These are phyloP conservation scores for Myxozyma kluyveri DNA, from an alignment of 805 yeast species.

Conservation along the genomic window DNA sequence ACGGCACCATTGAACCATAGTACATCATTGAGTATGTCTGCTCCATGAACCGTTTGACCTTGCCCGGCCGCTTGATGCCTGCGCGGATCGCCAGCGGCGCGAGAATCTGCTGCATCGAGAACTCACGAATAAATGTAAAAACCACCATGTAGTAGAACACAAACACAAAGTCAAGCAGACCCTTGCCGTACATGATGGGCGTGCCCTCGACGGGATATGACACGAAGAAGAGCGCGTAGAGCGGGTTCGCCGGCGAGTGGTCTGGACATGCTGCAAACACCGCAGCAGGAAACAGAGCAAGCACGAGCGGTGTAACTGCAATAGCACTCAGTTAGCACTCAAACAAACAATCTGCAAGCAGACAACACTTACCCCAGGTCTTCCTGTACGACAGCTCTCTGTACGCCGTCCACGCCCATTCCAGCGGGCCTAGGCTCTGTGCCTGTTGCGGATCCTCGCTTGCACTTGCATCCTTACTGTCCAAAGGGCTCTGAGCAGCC, in stretches of 20 bases:
- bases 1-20: conserved; percentile 75
- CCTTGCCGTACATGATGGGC: conserved; percentile 67
- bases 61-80: conserved; percentile 55
- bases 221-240: conserved; percentile 24
- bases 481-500: background rate
- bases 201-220: conserved; percentile 35
- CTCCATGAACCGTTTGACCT: conserved; percentile 81
- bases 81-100: conserved; percentile 61
- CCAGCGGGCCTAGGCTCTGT: too few species aligned
- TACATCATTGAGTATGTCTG: conserved; percentile 84
- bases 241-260: conserved; percentile 4
- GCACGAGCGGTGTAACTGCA: conserved; percentile 19
- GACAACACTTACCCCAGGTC: conserved; percentile 53
- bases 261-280: conserved; percentile 9
- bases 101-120: conserved; percentile 76
- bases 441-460: background rate
- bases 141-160: conserved; percentile 77
- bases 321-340: background rate
- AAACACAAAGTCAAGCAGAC: conserved; percentile 75
- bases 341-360: background rate
- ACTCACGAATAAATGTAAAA: conserved; percentile 88
- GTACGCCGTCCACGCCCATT: conserved; percentile 52
- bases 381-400: conserved; percentile 55
- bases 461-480: background rate
- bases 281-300: conserved; percentile 12